These are phyloP conservation scores for Dioszegia crocea DNA, from an alignment of 768 basidiomycete genomes.

Conservation along the genomic window DNA sequence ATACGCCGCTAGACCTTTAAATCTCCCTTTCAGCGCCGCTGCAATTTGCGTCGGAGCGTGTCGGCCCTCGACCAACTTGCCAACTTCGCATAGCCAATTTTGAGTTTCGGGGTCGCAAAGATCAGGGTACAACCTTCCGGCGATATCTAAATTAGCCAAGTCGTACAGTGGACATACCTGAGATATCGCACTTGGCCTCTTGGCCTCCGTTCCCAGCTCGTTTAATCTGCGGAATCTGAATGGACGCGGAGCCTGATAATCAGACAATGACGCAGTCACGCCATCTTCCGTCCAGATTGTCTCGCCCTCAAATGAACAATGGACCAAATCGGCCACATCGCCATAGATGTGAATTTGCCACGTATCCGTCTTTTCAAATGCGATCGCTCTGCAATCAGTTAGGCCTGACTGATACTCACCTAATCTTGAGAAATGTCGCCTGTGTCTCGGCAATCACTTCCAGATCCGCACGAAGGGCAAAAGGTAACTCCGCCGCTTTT, in stretches of 20 bases:
- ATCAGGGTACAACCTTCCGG: constrained; percentile 38
- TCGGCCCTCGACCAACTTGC: background rate
- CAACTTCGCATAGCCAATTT: background rate
- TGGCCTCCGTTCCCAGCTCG: constrained; percentile 29
- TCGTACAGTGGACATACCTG: constrained; percentile 20
- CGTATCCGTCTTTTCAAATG: constrained; percentile 6
- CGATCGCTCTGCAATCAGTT: constrained; percentile 24
- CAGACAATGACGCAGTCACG: background rate
- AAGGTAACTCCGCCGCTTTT: constrained; percentile 26
- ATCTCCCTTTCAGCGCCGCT: background rate
- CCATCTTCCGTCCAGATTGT: background rate
- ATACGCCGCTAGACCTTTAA: background rate
- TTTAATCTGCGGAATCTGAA: constrained; percentile 35
- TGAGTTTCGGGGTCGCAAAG: constrained; percentile 15
- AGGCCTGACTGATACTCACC: constrained; percentile 17
- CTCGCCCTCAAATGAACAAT: constrained; percentile 4
- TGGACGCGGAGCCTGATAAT: constrained; percentile 21
- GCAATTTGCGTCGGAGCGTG: background rate
- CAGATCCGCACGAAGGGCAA: too few relatives aligned
- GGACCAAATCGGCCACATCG: constrained; percentile 37
- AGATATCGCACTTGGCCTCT: constrained; percentile 39
- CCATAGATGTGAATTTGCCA: constrained; percentile 37
- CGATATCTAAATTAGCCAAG: constrained; percentile 28
- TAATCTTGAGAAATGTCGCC: constrained; percentile 33
- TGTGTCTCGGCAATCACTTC: too few relatives aligned